phyloP scores from a whole-genome alignment of 2,329 filamentous ascomycete species.

The Cladophialophora chaetospira region DNA sequence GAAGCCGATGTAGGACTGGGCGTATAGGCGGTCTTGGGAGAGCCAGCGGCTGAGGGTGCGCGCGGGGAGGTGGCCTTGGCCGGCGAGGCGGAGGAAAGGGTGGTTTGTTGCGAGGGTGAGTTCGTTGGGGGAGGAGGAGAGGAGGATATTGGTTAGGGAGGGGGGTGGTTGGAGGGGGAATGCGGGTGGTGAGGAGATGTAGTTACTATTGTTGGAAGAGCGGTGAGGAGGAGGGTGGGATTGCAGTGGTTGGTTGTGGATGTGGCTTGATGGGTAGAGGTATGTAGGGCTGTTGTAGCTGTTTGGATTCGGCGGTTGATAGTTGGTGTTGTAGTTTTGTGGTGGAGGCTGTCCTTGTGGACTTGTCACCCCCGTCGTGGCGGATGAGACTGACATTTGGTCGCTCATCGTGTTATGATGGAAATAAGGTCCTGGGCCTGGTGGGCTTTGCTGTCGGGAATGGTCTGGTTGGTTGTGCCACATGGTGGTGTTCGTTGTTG shows the following conservation, averaged over 20 bases:
- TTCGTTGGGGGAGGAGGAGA: slow-evolving; percentile 18
- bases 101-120: slow-evolving; percentile 57
- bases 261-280: slow-evolving; percentile 12
- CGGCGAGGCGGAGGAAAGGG: slow-evolving; percentile 66
- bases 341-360: background rate
- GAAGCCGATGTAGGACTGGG: slow-evolving; percentile 69
- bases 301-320: background rate
- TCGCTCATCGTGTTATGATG: slow-evolving; percentile 7
- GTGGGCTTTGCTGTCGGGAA: slow-evolving; percentile 3
- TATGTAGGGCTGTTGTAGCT: background rate
- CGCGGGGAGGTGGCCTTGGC: slow-evolving; percentile 62
- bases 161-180: background rate
- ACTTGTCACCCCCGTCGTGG: slow-evolving; percentile 4
- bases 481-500: background rate
- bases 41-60: slow-evolving; percentile 65
- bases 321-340: slow-evolving; percentile 2
- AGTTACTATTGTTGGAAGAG: background rate
- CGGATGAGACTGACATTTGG: slow-evolving; percentile 10
- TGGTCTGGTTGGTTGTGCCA: slow-evolving; percentile 1
- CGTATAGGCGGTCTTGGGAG: slow-evolving; percentile 70
- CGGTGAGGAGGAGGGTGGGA: background rate
- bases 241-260: slow-evolving; percentile 3
- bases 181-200: slow-evolving; percentile 1
- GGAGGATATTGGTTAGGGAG: slow-evolving; percentile 26
- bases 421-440: background rate